Conservation (phyloP, 495 filamentous ascomycete species). For the Daldinia grandis region DNA sequence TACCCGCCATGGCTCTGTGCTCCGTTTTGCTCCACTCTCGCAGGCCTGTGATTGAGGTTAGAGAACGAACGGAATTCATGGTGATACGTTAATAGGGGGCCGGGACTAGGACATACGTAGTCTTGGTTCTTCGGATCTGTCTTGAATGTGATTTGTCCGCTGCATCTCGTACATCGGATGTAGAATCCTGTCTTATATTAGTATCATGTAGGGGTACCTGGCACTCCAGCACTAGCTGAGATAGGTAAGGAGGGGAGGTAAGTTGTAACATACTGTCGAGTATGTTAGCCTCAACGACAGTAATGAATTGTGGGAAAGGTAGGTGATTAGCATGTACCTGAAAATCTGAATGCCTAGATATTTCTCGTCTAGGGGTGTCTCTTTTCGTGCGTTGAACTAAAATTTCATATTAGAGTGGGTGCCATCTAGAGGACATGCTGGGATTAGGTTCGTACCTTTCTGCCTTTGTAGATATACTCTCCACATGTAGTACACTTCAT, state of each 20-base stretch:
- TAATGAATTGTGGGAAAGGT: background rate
- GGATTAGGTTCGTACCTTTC: constrained; percentile 60
- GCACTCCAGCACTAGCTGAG: background rate
- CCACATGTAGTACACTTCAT: constrained; percentile 93
- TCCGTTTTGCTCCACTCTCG: constrained; percentile 84
- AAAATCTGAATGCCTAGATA: constrained; percentile 91
- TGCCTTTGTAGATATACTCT: constrained; percentile 96
- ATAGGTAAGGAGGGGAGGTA: background rate
- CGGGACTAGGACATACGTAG: constrained; percentile 60
- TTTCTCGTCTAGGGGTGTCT: constrained; percentile 83
- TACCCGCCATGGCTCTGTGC: constrained; percentile 89
- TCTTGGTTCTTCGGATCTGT: constrained; percentile 96
- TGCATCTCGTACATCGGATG: constrained; percentile 92
- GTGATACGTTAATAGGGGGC: background rate
- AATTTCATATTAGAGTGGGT: background rate
- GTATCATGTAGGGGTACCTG: background rate
- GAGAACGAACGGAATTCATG: background rate
- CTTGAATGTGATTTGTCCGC: constrained; percentile 89
- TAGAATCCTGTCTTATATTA: constrained; percentile 31
- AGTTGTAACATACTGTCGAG: constrained; percentile 13
- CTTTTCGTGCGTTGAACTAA: constrained; percentile 82
- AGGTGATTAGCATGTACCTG: constrained; percentile 34
- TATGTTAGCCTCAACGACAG: background rate
- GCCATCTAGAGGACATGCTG: background rate
- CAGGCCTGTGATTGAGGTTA: constrained; percentile 51